Conservation (phyloP, 225 moss, liverwort and hornwort genomes). For the Straminergon stramineum region DNA sequence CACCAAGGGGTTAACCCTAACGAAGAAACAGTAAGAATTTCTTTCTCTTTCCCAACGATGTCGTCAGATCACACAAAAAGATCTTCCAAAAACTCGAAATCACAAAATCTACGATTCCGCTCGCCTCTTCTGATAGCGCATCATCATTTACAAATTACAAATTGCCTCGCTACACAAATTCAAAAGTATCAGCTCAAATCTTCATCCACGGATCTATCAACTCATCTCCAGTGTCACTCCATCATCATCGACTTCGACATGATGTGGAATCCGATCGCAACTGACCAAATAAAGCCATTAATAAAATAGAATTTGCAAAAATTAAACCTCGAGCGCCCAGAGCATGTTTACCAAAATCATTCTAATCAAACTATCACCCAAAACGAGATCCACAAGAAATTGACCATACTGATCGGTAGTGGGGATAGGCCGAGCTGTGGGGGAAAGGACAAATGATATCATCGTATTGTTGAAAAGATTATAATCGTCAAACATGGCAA, state of each 20-base stretch:
- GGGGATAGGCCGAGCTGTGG: too few relatives aligned
- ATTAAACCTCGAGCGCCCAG: too few relatives aligned
- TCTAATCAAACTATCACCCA: too few relatives aligned
- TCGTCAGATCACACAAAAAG: not conserved
- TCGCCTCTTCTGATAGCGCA: not conserved
- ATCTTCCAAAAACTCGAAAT: not conserved
- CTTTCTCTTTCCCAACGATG: not conserved
- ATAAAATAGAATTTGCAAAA: not conserved
- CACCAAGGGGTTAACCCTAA: not conserved
- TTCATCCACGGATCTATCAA: not conserved
- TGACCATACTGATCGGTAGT: too few relatives aligned
- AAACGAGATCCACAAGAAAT: too few relatives aligned
- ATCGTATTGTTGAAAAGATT: too few relatives aligned
- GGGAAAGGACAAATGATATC: too few relatives aligned
- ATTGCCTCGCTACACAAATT: not conserved
- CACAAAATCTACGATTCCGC: not conserved
- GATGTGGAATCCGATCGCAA: not conserved
- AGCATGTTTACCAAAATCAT: too few relatives aligned
- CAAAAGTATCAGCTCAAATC: not conserved
- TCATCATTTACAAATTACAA: not conserved
- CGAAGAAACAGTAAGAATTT: not conserved
- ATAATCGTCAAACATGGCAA: too few relatives aligned
- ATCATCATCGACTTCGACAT: not conserved
- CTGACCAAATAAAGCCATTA: not conserved
- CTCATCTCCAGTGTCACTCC: not conserved